phyloP scores from a whole-genome alignment of 345 rosid species.

The Trapa bicornis region DNA sequence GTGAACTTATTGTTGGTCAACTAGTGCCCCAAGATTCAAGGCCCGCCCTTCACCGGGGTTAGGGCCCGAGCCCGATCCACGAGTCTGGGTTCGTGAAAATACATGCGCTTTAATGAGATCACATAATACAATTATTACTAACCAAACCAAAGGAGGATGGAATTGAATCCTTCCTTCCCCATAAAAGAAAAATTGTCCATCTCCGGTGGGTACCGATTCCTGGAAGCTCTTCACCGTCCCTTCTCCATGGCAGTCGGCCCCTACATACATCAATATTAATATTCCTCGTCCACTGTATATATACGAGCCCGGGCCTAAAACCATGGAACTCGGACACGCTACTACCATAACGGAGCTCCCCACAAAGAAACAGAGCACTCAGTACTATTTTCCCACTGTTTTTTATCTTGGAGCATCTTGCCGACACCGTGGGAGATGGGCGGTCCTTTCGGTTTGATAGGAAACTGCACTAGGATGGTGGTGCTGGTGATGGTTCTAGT shows the following conservation, averaged over 20 bases:
- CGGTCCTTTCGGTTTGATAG: not conserved
- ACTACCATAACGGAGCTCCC: not conserved
- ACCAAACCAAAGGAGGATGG: not conserved
- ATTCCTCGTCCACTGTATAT: slow-evolving; percentile 22
- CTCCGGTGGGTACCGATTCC: not conserved
- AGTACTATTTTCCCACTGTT: not conserved
- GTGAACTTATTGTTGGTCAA: no score
- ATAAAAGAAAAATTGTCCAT: not conserved
- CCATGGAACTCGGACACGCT: slow-evolving; percentile 21
- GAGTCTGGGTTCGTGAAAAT: no score
- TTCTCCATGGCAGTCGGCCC: slow-evolving; percentile 8
- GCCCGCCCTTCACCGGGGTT: no score
- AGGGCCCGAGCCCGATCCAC: no score
- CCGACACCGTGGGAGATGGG: slow-evolving; percentile 4
- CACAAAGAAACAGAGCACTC: not conserved
- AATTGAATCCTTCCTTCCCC: not conserved
- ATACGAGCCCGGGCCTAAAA: slow-evolving; percentile 20
- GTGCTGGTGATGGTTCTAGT: not conserved
- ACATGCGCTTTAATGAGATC: no score
- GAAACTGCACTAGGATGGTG: not conserved
- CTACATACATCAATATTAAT: slow-evolving; percentile 8
- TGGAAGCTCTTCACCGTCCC: slow-evolving; percentile 39
- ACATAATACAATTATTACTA: not conserved
- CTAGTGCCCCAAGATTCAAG: no score
- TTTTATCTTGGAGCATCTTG: not conserved